phyloP scores from a whole-genome alignment of 257 asterid species.

The Solanum piurae region DNA sequence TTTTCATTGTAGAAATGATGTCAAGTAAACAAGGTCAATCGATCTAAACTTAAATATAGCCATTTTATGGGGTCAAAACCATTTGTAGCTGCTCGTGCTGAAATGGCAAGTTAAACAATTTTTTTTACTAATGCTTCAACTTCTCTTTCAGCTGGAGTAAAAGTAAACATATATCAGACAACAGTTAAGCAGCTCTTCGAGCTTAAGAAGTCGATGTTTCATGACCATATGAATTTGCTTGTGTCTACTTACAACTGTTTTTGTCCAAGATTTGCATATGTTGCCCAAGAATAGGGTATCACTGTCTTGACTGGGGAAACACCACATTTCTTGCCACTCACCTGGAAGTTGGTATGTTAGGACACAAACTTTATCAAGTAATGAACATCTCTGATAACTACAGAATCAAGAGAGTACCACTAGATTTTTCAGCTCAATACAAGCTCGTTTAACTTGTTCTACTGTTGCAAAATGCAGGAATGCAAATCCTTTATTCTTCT shows the following conservation, averaged over 20 bases:
- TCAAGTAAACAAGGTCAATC: neutral
- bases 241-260: slow-evolving; percentile 73
- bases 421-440: slow-evolving; percentile 69
- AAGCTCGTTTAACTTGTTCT: slow-evolving; percentile 92
- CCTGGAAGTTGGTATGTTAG: slow-evolving; percentile 63
- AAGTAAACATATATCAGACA: no score
- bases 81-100: no score
- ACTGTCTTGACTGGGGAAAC: slow-evolving; percentile 95
- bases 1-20: neutral
- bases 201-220: no score
- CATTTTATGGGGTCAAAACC: neutral
- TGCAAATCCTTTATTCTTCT: slow-evolving; percentile 96
- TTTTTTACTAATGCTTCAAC: slow-evolving; percentile 36
- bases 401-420: slow-evolving; percentile 54
- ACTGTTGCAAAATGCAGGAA: slow-evolving; percentile 91
- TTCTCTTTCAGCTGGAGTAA: neutral
- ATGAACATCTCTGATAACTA: slow-evolving; percentile 16
- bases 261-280: slow-evolving; percentile 82
- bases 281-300: slow-evolving; percentile 33
- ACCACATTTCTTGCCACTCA: slow-evolving; percentile 96
- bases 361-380: slow-evolving; percentile 19
- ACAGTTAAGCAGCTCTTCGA: no score
- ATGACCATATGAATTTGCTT: neutral
- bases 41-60: neutral
- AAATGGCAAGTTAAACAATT: no score